Evolutionary conservation across 345 rosid genomes (phyloP), one percentile per base, ranked within the genome.

Genomic region (Hibiscus tridactylites): DNA sequence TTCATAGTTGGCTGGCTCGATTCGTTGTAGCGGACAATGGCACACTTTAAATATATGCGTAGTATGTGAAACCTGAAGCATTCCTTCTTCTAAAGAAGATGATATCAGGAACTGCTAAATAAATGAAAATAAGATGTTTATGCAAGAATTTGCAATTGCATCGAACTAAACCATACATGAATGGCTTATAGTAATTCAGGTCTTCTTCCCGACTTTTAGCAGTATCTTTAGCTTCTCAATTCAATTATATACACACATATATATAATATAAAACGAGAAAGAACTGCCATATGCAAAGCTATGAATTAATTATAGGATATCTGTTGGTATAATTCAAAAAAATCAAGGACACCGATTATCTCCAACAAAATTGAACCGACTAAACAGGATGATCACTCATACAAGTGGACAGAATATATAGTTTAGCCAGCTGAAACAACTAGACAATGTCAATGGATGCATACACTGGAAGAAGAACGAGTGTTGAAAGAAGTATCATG

Each of bases 401-500:
- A 26, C 15, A 74, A 21, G 16, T 3, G 33, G 19, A 54, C n/a
- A 35, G 39, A 54, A 0, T 17, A 1, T 19, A 54, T 33, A 39
- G 47, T n/a, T 31, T 31, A 17, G 50, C 62, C 56, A 68, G 28
- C 54, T 35, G 66, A 54, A 66, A 52, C 37, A 19, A 26, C 7
- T 1, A 5, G 58, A 13, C 6, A 31, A 71, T 13, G 70, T 28
- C 50, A 63, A 39, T 17, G 28, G 68, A 37, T 8, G 68, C 56
- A 6, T 65, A 68, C 15, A 6, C 28, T 52, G 17, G n/a, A 68
- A 68, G 16, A 9, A 33, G 16, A 65, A 65, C 28, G 4, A 47
- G 71, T 47, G 29, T 11, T 19, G 42, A 21, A 61, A 4, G 53
- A 46, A 15, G 21, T 75, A 70, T 49, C 75, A 65, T 33, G 77